Base-by-base conservation (phyloP, 2,329 filamentous ascomycete species). In the Sarocladiaceae sp. region DNA sequence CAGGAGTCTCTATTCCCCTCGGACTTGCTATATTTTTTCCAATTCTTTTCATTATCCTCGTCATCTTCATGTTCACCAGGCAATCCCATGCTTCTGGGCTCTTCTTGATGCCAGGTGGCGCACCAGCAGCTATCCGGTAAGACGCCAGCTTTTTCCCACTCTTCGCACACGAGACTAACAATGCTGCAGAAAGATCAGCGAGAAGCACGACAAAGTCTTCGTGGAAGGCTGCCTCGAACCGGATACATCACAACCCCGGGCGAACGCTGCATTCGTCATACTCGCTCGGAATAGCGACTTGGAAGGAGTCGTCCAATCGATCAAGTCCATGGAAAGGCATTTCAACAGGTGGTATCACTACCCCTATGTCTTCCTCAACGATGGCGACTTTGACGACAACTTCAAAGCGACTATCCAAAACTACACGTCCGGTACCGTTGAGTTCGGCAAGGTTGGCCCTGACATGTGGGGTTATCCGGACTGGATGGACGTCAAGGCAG, bases 261-360 rank as follows among this genome's bases (percentile, higher is more conserved):
- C 90, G 60, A 99, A 97, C 65, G 94, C 90, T 55, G 93, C 90
- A 23, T 96, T 99, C 64, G 94, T 99, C 57, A 91, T 99, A 35
- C 80, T 99, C 54, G 94, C 94, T 52, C 80, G 94, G 62, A 97
- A 99, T 68, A 95, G 96, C 77, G 94, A 99, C 73, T 71, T 99
- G 58, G 92, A 96, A 1, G 94, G 94, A 55, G 94, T 99, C 35
- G 83, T 99, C 58, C 90, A 97, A 70, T 97, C 94, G 10, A 82
- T 99, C 69, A 97, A 97, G 75, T 97, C 93, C 39, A 92, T 99
- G 60, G 94, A 99, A 75, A 83, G 94, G 61, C 94, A 99, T 72
- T 99, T 99, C 82, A 99, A 99, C 73, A 84, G 92, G 59, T 99
- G 93, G 92, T 99, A 91, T 69, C 84, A 97, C 71, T 99, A 99